A percentile compares a stretch with the other conserved stretches of the same genome.
phyloP scores from a whole-genome alignment of 2,329 filamentous ascomycete species.

The Cercospora beticola region DNA sequence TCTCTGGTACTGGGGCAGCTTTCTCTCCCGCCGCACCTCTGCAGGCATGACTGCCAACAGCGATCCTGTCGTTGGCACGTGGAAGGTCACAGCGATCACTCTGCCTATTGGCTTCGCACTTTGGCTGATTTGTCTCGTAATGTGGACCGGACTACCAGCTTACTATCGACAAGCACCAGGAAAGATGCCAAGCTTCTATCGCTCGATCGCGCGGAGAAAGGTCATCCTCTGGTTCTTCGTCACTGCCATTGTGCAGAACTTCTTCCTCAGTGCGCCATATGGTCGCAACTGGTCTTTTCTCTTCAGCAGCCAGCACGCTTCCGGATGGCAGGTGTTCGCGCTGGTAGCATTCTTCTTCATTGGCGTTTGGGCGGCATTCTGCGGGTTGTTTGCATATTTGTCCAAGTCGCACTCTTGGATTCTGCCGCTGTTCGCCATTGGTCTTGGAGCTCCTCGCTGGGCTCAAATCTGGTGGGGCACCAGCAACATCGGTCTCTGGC shows the following conservation, averaged over 20 bases:
- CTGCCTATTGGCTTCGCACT: constrained; percentile 57
- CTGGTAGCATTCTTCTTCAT: constrained; percentile 56
- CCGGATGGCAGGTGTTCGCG: constrained; percentile 56
- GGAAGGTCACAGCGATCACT: constrained; percentile 49
- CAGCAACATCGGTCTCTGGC: constrained; percentile 57
- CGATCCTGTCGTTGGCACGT: constrained; percentile 20
- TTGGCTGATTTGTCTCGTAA: constrained; percentile 53
- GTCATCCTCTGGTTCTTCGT: constrained; percentile 66
- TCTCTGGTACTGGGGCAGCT: constrained; percentile 65
- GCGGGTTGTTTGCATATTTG: constrained; percentile 53
- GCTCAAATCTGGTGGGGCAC: constrained; percentile 66
- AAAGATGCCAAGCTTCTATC: constrained; percentile 63
- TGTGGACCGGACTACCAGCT: constrained; percentile 61
- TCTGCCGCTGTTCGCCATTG: constrained; percentile 64
- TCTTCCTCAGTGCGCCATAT: constrained; percentile 63
- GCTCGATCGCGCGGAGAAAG: constrained; percentile 58
- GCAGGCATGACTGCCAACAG: constrained; percentile 42
- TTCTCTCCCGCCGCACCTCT: constrained; percentile 49
- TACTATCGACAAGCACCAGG: constrained; percentile 64
- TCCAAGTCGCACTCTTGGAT: constrained; percentile 63
- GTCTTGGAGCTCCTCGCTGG: constrained; percentile 64
- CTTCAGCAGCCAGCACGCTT: constrained; percentile 56
- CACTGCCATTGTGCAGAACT: constrained; percentile 63
- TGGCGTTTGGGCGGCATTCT: constrained; percentile 54
- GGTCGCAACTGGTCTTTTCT: constrained; percentile 65